Percentiles rank a stretch among this genome's conserved stretches.
These are phyloP conservation scores for Kodamaea sp. DNA, from an alignment of 1,139 yeast species.

Conservation along the genomic window DNA sequence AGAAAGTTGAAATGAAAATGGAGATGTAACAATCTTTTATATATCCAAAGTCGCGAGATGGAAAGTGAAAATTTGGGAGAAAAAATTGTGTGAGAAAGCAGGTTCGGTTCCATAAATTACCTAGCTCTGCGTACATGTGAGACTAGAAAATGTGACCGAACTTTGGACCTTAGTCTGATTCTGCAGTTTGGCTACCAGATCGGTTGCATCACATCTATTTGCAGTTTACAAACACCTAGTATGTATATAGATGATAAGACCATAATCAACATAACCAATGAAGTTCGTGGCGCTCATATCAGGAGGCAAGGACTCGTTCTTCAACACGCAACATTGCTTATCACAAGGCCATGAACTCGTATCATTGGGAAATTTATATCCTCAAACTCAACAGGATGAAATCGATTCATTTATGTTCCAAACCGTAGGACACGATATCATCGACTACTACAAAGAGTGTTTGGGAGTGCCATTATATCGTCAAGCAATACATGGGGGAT, in stretches of 20 bases:
- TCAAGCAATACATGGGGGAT: conserved; percentile 61
- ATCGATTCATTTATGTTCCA: conserved; percentile 96
- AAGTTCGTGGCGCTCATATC: conserved; percentile 89
- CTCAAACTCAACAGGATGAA: conserved; percentile 56
- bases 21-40: conserved; percentile 8
- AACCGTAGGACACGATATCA: conserved; percentile 91
- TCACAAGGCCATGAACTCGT: conserved; percentile 79
- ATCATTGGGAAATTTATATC: conserved; percentile 84
- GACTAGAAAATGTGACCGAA: conserved; percentile 10
- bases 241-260: no score
- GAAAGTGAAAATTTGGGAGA: no score
- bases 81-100: no score
- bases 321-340: conserved; percentile 80
- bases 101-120: background rate
- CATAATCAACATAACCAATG: conserved; percentile 56
- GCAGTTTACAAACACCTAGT: background rate
- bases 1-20: conserved; percentile 7
- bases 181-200: no score
- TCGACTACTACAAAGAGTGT: conserved; percentile 66
- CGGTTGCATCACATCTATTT: background rate
- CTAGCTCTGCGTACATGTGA: conserved; percentile 6
- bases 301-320: conserved; percentile 96
- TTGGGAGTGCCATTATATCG: conserved; percentile 80
- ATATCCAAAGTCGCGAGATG: background rate
- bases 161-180: no score